These are phyloP conservation scores for Plasmodium reichenowi DNA, from an alignment of 169 alveolate genomes.

Conservation along the genomic window DNA sequence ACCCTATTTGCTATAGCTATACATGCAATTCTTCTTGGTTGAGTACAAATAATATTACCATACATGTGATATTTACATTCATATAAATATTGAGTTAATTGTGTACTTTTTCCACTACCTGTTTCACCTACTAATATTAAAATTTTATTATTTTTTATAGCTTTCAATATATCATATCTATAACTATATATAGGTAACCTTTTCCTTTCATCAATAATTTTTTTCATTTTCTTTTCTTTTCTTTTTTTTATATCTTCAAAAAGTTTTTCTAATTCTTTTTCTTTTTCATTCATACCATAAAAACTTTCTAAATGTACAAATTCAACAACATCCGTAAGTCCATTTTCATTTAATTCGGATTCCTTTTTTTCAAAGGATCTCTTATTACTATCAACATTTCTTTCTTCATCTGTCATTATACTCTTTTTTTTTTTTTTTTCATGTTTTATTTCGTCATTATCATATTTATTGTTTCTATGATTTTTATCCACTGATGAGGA, in stretches of 20 bases:
- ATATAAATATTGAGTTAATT: conserved; percentile 97
- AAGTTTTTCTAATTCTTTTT: conserved; percentile 52
- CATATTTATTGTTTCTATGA: neutral
- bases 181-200: conserved; percentile 95
- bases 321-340: conserved; percentile 79
- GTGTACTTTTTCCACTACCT: conserved; percentile 99
- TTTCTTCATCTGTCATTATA: conserved; percentile 1
- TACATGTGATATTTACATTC: conserved; percentile 96
- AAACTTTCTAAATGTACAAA: conserved; percentile 79
- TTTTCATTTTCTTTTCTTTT: conserved; percentile 77
- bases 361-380: conserved; percentile 30
- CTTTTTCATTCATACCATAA: conserved; percentile 79
- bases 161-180: conserved; percentile 93
- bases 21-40: conserved; percentile 99
- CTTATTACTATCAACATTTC: conserved; percentile 1
- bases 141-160: conserved; percentile 93
- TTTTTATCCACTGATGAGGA: too few species aligned
- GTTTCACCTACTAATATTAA: conserved; percentile 99
- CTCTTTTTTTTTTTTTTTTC: conserved; percentile 5
- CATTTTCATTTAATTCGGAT: conserved; percentile 65
- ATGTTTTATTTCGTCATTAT: neutral
- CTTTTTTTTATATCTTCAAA: conserved; percentile 76
- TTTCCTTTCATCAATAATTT: conserved; percentile 83
- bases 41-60: conserved; percentile 98
- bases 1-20: conserved; percentile 99